Evolutionary conservation across 331 rosid species (phyloP), one percentile per base, ranked within the genome.

Genomic region (Arachis monticola): DNA sequence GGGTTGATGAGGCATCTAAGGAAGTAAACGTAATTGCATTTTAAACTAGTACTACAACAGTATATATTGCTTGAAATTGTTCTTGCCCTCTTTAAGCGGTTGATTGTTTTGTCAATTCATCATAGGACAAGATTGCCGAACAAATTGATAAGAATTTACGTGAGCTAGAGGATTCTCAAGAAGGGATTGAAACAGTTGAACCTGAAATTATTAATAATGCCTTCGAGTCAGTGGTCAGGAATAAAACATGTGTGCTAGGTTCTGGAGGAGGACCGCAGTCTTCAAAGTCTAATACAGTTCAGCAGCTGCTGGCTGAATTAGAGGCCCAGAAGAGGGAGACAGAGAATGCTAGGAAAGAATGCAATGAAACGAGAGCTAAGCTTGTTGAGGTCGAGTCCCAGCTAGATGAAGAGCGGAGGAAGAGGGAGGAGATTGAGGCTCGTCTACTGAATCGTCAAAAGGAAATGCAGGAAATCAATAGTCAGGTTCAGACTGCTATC

Each of bases 401-500:
- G 68, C 80, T 83, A 9, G 47, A 50, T 58, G 77, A 79, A 64
- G 82, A 79, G 79, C 74, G 41, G 44, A 65, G 8, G 56, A 83
- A 67, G 62, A 60, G 77, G 22, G 72, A 67, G 64, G 79, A 82
- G 64, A 13, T 17, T 12, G 82, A 77, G 69, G 53, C 7, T 60
- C 72, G 77, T 22, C 56, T 72, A 52, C 27, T 42, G 14, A 72
- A 82, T 46, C 85, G 79, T 52, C 73, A 79, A 67, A 80, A 73
- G 30, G 73, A 79, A 38, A 76, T 75, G 62, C 77, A 71, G 59
- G 82, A 60, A 58, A 83, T 83, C 77, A 83, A 76, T 58, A 60
- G 66, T 41, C 87, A 83, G 57, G 84, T 83, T 62, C 84, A 83
- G 73, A 67, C 79, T 7, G 70, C 87, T 57, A 76, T 79, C 65